phyloP scores from a whole-genome alignment of 148 eudicot species.

The Linanthus parryae region DNA sequence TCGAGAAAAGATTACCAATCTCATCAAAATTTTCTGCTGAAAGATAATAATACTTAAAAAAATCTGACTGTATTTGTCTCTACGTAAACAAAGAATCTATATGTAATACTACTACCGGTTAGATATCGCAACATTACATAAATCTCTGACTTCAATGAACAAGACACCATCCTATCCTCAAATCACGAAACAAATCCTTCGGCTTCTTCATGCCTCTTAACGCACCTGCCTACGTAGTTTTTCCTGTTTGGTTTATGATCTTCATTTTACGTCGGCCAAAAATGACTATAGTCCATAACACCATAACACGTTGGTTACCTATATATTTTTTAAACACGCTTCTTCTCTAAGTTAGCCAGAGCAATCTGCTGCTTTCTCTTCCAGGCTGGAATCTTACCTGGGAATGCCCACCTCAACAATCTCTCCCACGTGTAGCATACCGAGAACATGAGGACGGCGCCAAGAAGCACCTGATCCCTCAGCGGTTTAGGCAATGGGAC shows the following conservation, averaged over 20 bases:
- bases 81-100: no score
- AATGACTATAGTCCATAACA: neutral
- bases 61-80: no score
- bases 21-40: no score
- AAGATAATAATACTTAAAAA: no score
- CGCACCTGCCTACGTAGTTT: neutral
- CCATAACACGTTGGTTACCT: neutral
- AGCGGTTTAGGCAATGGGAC: constrained; percentile 66
- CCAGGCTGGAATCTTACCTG: constrained; percentile 88
- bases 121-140: no score
- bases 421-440: constrained; percentile 78
- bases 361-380: constrained; percentile 52
- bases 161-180: no score
- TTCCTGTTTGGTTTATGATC: neutral
- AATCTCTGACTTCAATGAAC: no score
- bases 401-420: constrained; percentile 84
- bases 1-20: no score
- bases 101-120: no score
- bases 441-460: constrained; percentile 72
- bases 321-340: constrained; percentile 15
- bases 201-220: neutral
- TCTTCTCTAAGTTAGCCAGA: constrained; percentile 45
- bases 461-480: constrained; percentile 68
- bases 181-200: neutral
- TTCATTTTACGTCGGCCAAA: neutral